Percentiles rank a stretch among this genome's conserved stretches.
phyloP scores from a whole-genome alignment of 495 filamentous ascomycete genomes.

The Haplographium delicatum region DNA sequence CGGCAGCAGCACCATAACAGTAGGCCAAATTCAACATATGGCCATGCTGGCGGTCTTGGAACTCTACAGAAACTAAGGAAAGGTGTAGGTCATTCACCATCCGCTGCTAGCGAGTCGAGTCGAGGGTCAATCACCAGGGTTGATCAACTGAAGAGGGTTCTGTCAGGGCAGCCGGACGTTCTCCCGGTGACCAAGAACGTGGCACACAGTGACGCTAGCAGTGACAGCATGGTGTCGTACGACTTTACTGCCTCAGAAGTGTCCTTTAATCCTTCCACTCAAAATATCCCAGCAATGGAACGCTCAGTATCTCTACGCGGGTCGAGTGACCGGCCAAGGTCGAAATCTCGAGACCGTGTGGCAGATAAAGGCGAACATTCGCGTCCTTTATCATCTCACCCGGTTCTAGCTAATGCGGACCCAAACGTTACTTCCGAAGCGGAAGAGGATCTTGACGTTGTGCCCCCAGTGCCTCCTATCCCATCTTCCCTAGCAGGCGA shows the following conservation, averaged over 20 bases:
- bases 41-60: conserved; percentile 25
- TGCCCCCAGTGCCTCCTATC: conserved; percentile 23
- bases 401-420: conserved; percentile 14
- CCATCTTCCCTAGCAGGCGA: conserved; percentile 18
- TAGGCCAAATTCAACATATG: conserved; percentile 23
- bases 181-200: conserved; percentile 24
- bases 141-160: conserved; percentile 77
- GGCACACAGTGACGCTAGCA: conserved; percentile 41
- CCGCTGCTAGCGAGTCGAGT: conserved; percentile 50
- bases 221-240: conserved; percentile 55
- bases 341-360: conserved; percentile 34
- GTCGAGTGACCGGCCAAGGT: conserved; percentile 16
- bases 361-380: conserved; percentile 24
- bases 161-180: conserved; percentile 41
- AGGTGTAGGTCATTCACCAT: conserved; percentile 44
- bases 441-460: conserved; percentile 18
- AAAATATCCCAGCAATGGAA: conserved; percentile 10
- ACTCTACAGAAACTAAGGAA: conserved; percentile 21
- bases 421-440: conserved; percentile 17
- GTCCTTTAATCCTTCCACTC: conserved; percentile 38
- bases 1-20: conserved; percentile 5
- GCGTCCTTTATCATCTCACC: conserved; percentile 45
- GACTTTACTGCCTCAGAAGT: conserved; percentile 48
- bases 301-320: conserved; percentile 19
- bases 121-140: conserved; percentile 69